Evolutionary conservation across 2,329 filamentous ascomycete species (phyloP).

Genomic region (Graphilbum ipis-grandicollis): DNA sequence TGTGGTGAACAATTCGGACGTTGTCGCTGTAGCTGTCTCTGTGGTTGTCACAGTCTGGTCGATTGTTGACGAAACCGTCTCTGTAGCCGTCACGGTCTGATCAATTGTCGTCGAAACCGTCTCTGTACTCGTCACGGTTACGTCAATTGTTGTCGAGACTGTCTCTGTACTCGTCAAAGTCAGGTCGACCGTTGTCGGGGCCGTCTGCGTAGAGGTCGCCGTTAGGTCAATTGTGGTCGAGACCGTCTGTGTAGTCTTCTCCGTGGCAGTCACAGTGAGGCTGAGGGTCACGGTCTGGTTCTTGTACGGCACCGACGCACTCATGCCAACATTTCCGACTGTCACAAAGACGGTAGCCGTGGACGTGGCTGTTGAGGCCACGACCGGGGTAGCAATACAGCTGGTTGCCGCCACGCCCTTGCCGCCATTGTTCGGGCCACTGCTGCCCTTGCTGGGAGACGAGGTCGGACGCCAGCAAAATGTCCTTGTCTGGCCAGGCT

Average conservation of each 20-base stretch:
- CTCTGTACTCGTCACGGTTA: not conserved
- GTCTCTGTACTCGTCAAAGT: not conserved
- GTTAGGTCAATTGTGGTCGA: no score
- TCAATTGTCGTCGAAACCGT: not conserved
- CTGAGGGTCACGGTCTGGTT: not conserved
- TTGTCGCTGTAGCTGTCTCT: no score
- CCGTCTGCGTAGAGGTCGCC: not conserved
- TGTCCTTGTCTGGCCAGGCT: not conserved
- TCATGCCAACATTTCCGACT: no score
- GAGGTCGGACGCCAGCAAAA: slow-evolving; percentile 1
- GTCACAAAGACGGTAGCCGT: no score
- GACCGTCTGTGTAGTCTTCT: not conserved
- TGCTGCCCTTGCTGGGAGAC: not conserved
- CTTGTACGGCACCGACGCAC: no score
- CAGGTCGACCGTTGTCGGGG: no score
- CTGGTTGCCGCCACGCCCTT: no score
- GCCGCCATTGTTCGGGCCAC: no score
- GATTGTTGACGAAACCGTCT: not conserved
- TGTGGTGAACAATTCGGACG: no score
- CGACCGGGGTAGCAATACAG: not conserved
- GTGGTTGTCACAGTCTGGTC: not conserved
- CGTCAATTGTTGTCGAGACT: not conserved
- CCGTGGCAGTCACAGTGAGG: not conserved
- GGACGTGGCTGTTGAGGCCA: not conserved
- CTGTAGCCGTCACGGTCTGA: not conserved